Evolutionary conservation across 176 grass and related monocot species (phyloP).

Genomic region (Aegilops longissima): DNA sequence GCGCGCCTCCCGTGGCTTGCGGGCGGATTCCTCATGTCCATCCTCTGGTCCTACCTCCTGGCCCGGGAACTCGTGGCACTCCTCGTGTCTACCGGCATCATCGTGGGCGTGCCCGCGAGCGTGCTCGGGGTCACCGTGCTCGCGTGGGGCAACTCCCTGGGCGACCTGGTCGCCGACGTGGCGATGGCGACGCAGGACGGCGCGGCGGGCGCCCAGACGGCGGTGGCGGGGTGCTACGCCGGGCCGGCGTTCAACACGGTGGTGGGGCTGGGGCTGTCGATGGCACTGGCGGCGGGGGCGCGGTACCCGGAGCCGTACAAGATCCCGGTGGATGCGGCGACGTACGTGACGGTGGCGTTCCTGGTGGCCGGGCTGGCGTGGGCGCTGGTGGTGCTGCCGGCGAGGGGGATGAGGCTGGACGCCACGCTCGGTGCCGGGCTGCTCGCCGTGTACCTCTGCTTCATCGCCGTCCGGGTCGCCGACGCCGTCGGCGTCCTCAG

Average conservation of each 20-base stretch:
- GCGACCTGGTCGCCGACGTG: slow-evolving; percentile 67
- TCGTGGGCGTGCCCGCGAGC: slow-evolving; percentile 42
- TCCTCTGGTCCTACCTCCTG: slow-evolving; percentile 70
- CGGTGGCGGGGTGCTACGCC: slow-evolving; percentile 63
- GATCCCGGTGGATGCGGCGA: slow-evolving; percentile 36
- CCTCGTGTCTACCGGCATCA: slow-evolving; percentile 47
- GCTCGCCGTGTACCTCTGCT: slow-evolving; percentile 52
- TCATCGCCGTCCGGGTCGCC: slow-evolving; percentile 40
- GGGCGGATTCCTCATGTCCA: slow-evolving; percentile 76
- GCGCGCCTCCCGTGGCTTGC: slow-evolving; percentile 40
- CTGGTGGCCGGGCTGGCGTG: slow-evolving; percentile 49
- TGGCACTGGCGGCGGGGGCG: slow-evolving; percentile 42
- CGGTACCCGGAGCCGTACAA: slow-evolving; percentile 38
- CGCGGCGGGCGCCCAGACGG: slow-evolving; percentile 47
- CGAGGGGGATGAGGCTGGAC: slow-evolving; percentile 62
- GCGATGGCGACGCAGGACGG: slow-evolving; percentile 53
- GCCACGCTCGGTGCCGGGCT: slow-evolving; percentile 52
- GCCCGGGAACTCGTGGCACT: slow-evolving; percentile 64
- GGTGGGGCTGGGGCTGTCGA: slow-evolving; percentile 61
- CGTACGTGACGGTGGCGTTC: slow-evolving; percentile 64
- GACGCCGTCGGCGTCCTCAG: neutral
- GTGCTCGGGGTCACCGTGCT: slow-evolving; percentile 70
- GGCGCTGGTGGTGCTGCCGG: slow-evolving; percentile 57
- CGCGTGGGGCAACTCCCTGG: slow-evolving; percentile 85
- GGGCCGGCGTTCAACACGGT: slow-evolving; percentile 75